phyloP scores from a whole-genome alignment of 192 early-diverging fungal species.

The Gonapodya sp. region DNA sequence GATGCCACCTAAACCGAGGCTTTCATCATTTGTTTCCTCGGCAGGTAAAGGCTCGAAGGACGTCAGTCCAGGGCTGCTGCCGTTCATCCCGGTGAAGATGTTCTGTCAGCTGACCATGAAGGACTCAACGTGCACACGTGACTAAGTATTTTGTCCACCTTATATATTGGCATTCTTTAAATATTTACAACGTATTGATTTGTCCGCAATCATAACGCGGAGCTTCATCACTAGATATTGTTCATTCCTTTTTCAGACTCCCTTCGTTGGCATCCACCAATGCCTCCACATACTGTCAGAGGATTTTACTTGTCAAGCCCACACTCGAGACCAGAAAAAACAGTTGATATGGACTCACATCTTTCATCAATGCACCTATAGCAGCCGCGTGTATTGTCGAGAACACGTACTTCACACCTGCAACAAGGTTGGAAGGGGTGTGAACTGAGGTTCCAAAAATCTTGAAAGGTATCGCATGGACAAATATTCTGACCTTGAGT shows the following conservation, averaged over 20 bases:
- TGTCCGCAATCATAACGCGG: background rate
- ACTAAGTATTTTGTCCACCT: no score
- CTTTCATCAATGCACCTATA: background rate
- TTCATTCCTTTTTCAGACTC: background rate
- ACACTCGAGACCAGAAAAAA: background rate
- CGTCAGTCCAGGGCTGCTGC: background rate
- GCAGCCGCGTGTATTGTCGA: constrained; percentile 9
- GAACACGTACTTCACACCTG: background rate
- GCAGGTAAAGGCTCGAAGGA: background rate
- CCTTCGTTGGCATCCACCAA: background rate
- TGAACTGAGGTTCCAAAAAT: background rate
- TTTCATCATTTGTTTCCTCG: background rate
- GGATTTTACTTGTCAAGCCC: background rate
- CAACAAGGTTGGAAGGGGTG: background rate
- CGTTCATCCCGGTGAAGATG: background rate
- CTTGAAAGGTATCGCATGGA: background rate
- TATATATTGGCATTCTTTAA: no score
- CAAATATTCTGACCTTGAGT: background rate
- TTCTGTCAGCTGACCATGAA: background rate
- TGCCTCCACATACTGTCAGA: background rate
- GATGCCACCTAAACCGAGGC: background rate
- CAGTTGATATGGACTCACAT: background rate
- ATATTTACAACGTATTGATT: background rate
- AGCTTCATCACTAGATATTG: background rate
- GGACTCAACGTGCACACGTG: no score